Evolutionary conservation across 2,329 filamentous ascomycete genomes (phyloP), one percentile per base, ranked within the genome.

Genomic region (Blastomyces silverae): DNA sequence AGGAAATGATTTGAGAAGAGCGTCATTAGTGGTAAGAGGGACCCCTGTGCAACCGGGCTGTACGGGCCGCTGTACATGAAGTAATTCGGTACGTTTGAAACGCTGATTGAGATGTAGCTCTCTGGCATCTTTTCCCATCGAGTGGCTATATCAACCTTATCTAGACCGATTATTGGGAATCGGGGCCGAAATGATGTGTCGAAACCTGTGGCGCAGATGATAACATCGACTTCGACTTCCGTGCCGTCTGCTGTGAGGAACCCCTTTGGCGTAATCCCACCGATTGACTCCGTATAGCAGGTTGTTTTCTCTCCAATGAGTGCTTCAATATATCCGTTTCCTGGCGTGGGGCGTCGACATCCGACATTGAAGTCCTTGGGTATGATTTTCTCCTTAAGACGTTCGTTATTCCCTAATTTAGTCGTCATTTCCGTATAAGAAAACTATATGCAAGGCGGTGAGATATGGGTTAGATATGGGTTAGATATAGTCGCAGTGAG

Each of bases 121-220:
- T 66, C 65, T n/a, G 66, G 62, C 11, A 17, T 55, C 28, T 68
- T 46, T 17, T 55, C 60, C 67, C 67, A 68, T 28, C 62, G 65
- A 1, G 66, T 66, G 15, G 64, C 56, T 25, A 68, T 37, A 28
- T 65, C 46, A 52, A 61, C 56, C 3, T 62, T 62, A 56, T 68
- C 64, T 20, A 68, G 63, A 1, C 67, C 17, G 42, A 66, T 64
- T 17, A 66, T 60, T 25, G 50, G 55, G 58, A 57, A 66, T 17
- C 50, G 63, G 13, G 65, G 65, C 55, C 42, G 53, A 44, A 64
- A 66, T 25, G 62, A 62, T 15, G 74, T 70, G 64, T 77, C 72
- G 64, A 76, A 77, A 0, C 77, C 77, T 5, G 76, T 79, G 31
- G 77, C 77, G 65, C 76, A 79, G 52, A 77, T 61, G 25, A 73